A percentile compares a stretch with the other conserved stretches of the same genome.
Conservation (phyloP, 2,329 filamentous ascomycete species). For the Fusarium albidum region DNA sequence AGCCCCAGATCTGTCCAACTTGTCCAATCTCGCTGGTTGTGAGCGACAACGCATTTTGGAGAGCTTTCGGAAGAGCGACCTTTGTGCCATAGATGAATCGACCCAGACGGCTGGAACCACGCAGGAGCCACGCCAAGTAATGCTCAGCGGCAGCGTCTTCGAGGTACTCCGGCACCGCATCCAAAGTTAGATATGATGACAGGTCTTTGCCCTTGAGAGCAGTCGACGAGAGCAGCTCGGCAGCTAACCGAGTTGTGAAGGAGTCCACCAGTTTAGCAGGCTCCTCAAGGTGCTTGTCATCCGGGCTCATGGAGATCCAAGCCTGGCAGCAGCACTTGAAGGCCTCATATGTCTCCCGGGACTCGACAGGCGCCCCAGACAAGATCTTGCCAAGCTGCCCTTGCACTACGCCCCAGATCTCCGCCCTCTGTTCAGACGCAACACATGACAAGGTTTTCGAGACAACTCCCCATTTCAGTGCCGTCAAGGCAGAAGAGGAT, state of each 20-base stretch:
- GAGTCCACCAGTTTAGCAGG: slow-evolving; percentile 43
- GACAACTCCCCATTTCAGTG: slow-evolving; percentile 53
- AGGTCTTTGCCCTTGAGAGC: slow-evolving; percentile 36
- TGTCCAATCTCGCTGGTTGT: slow-evolving; percentile 23
- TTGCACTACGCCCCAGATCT: slow-evolving; percentile 47
- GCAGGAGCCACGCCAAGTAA: slow-evolving; percentile 47
- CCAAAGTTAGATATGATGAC: slow-evolving; percentile 19
- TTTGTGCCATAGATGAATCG: slow-evolving; percentile 40
- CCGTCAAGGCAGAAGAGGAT: slow-evolving; percentile 41
- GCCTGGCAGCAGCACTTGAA: slow-evolving; percentile 50
- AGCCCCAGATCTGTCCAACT: slow-evolving; percentile 41
- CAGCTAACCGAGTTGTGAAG: slow-evolving; percentile 46
- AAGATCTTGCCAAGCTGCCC: slow-evolving; percentile 45
- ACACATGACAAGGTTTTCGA: slow-evolving; percentile 48
- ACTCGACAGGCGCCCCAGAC: slow-evolving; percentile 43
- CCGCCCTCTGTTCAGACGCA: slow-evolving; percentile 38
- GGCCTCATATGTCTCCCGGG: slow-evolving; percentile 50
- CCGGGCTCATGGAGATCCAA: slow-evolving; percentile 50
- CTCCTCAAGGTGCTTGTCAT: slow-evolving; percentile 42
- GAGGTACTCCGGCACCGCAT: slow-evolving; percentile 33
- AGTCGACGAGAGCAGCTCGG: slow-evolving; percentile 39
- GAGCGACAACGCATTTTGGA: slow-evolving; percentile 38
- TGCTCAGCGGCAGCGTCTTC: slow-evolving; percentile 41
- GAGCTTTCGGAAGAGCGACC: slow-evolving; percentile 34
- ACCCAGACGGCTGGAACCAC: slow-evolving; percentile 44